These are phyloP conservation scores for Vickermania ingenoplastis DNA, from an alignment of 208 protist species.

Conservation along the genomic window DNA sequence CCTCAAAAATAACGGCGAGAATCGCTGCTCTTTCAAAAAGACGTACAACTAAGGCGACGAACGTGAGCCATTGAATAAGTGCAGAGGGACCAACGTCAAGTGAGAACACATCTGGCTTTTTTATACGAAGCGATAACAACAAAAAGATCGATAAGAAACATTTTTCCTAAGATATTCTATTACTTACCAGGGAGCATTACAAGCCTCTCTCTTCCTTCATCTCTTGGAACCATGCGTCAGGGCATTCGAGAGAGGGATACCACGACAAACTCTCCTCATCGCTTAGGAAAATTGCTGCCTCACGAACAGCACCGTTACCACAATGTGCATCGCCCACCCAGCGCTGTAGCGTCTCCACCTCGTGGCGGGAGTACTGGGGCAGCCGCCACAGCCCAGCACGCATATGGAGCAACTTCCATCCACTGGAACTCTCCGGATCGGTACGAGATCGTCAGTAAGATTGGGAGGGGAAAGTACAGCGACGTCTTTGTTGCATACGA, in stretches of 20 bases:
- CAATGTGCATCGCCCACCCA: slow-evolving; percentile 1
- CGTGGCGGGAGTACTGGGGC: slow-evolving; percentile 91
- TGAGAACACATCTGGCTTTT: too few species aligned
- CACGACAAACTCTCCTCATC: neutral
- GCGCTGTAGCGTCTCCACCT: slow-evolving; percentile 21
- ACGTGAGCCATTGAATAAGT: too few species aligned
- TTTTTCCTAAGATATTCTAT: too few species aligned
- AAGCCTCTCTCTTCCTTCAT: too few species aligned
- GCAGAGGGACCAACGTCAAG: too few species aligned
- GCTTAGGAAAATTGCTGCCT: neutral
- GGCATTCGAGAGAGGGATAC: slow-evolving; percentile 3
- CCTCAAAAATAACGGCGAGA: too few species aligned
- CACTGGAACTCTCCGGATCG: slow-evolving; percentile 93
- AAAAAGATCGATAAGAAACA: too few species aligned
- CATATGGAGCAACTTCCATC: slow-evolving; percentile 87
- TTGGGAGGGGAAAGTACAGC: slow-evolving; percentile 98
- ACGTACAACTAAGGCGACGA: too few species aligned
- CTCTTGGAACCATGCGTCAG: neutral
- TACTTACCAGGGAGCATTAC: too few species aligned
- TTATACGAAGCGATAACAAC: too few species aligned
- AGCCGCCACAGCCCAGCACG: neutral
- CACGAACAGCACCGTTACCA: slow-evolving; percentile 2
- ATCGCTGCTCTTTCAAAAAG: too few species aligned
- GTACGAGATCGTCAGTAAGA: slow-evolving; percentile 95
- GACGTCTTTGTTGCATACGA: slow-evolving; percentile 99